Evolutionary conservation across 2,329 filamentous ascomycete species (phyloP).

Genomic region (Fusarium chuoi): DNA sequence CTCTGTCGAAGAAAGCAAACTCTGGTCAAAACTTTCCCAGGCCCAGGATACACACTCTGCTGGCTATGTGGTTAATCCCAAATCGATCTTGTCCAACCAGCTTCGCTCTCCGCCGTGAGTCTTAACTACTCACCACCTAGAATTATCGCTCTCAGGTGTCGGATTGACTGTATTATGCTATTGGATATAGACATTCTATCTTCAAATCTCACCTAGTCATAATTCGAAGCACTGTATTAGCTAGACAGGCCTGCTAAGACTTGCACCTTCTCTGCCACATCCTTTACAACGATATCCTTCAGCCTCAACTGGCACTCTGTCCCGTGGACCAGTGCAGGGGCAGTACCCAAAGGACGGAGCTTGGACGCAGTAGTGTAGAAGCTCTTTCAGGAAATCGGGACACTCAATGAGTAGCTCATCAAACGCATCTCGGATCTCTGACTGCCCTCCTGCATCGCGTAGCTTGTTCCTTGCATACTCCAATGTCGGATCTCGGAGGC

Average conservation of each 20-base stretch:
- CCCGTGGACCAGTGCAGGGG: background rate
- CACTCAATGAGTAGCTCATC: background rate
- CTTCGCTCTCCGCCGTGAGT: too few species aligned
- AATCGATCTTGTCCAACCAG: too few species aligned
- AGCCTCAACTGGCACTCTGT: background rate
- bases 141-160: too few species aligned
- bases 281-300: background rate
- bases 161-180: too few species aligned
- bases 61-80: too few species aligned
- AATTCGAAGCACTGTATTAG: fast-evolving
- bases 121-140: too few species aligned
- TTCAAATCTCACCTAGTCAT: too few species aligned
- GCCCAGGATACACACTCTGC: too few species aligned
- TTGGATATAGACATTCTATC: too few species aligned
- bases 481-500: background rate
- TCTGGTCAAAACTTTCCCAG: too few species aligned
- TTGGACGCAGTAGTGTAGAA: background rate
- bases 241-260: background rate
- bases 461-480: background rate
- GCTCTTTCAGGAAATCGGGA: constrained; percentile 21
- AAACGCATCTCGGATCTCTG: background rate
- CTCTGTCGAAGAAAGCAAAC: too few species aligned
- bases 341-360: background rate
- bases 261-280: constrained; percentile 1
- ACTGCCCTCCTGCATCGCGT: background rate